Evolutionary conservation across 2,329 filamentous ascomycete species (phyloP).

Genomic region (Trichoderma sp.): DNA sequence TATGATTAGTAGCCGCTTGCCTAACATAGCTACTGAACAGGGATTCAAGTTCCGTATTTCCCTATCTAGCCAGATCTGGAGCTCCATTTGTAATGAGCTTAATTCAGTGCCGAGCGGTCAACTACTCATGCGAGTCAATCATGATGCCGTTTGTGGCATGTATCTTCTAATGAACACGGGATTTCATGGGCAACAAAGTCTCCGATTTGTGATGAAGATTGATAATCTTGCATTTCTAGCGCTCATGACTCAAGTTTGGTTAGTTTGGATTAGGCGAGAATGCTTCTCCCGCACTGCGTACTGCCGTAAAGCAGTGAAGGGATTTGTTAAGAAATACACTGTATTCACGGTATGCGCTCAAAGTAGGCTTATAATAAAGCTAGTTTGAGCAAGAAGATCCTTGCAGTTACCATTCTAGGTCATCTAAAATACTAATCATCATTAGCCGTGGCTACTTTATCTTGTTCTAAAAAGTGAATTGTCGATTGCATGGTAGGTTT

Average conservation of each 20-base stretch:
- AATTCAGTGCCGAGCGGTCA: not conserved
- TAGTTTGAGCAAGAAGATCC: not conserved
- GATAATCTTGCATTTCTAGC: not conserved
- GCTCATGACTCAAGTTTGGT: not conserved
- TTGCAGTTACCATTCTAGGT: not conserved
- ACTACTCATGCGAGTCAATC: not conserved
- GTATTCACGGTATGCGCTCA: not conserved
- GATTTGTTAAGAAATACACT: not conserved
- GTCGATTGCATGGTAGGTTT: not conserved
- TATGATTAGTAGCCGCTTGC: not conserved
- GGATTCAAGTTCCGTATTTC: not conserved
- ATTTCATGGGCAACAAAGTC: not conserved
- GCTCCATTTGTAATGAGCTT: not conserved
- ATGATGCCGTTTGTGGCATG: not conserved
- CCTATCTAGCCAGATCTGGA: not conserved
- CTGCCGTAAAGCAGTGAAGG: not conserved
- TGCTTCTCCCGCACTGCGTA: not conserved
- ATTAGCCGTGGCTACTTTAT: not conserved
- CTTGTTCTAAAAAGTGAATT: not conserved
- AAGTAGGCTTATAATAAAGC: not conserved
- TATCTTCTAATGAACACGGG: not conserved
- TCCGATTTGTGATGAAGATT: not conserved
- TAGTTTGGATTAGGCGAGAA: not conserved
- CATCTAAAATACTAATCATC: not conserved
- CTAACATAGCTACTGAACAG: not conserved